A percentile compares a stretch with the other conserved stretches of the same genome.
phyloP scores from a whole-genome alignment of 495 filamentous ascomycete genomes.

The Rhypophila decipiens region DNA sequence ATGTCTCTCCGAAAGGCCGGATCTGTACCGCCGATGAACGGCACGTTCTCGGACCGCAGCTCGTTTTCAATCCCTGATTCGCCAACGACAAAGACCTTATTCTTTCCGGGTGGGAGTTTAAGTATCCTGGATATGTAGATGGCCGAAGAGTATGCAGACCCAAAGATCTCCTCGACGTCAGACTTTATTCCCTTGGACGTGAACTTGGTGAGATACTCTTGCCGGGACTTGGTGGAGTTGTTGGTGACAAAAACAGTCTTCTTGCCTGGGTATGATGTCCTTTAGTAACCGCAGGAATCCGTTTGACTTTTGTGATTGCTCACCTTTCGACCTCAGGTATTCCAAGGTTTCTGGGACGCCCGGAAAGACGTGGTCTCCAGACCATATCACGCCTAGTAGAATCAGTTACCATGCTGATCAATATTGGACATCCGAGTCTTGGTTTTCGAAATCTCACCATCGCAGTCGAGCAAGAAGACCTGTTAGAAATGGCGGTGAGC shows the following conservation, averaged over 20 bases:
- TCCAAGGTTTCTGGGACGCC: constrained; percentile 78
- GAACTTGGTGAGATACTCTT: constrained; percentile 88
- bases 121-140: constrained; percentile 95
- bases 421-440: neutral
- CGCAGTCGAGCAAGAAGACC: constrained; percentile 95
- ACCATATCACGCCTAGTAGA: constrained; percentile 95
- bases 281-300: too few species aligned
- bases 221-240: constrained; percentile 94
- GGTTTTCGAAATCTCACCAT: constrained; percentile 56
- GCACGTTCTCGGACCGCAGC: constrained; percentile 65
- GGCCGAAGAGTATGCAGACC: constrained; percentile 87
- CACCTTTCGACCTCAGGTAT: constrained; percentile 72
- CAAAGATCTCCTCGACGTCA: constrained; percentile 84
- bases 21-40: constrained; percentile 86
- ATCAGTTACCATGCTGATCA: too few species aligned
- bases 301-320: constrained; percentile 2
- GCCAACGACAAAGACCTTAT: constrained; percentile 90
- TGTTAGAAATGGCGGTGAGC: constrained; percentile 32
- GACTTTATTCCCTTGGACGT: constrained; percentile 74
- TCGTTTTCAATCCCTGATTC: constrained; percentile 90
- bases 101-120: constrained; percentile 64
- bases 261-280: too few species aligned
- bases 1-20: constrained; percentile 69
- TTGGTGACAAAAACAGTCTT: constrained; percentile 95
- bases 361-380: constrained; percentile 80